Conservation (phyloP, 2,329 filamentous ascomycete genomes). For the Microascus cirrosus region DNA sequence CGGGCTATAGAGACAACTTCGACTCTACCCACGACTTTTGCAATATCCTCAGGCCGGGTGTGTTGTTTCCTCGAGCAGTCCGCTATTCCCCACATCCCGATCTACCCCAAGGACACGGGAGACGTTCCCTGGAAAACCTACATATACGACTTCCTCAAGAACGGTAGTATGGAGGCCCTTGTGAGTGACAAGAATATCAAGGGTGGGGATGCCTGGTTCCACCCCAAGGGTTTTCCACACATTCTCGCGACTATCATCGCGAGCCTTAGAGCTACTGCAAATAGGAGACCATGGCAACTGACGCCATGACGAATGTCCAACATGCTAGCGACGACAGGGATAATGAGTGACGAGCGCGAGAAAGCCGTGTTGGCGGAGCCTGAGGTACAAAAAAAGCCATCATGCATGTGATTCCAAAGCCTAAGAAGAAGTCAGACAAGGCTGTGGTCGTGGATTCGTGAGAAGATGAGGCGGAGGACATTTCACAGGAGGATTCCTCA, state of each 20-base stretch:
- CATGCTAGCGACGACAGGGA: slow-evolving; percentile 30
- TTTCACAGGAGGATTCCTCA: slow-evolving; percentile 10
- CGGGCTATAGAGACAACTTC: slow-evolving; percentile 55
- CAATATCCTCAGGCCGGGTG: slow-evolving; percentile 48
- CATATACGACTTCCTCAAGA: slow-evolving; percentile 66
- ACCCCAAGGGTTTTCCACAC: slow-evolving; percentile 47
- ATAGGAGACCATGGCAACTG: slow-evolving; percentile 19
- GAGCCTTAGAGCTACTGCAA: slow-evolving; percentile 45
- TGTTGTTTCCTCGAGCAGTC: slow-evolving; percentile 69
- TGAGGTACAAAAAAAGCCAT: too few relatives aligned
- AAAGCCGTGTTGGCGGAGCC: slow-evolving; percentile 16
- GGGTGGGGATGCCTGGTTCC: slow-evolving; percentile 59
- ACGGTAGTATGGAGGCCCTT: slow-evolving; percentile 52
- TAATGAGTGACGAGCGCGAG: slow-evolving; percentile 19
- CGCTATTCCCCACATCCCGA: slow-evolving; percentile 56
- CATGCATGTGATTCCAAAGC: background rate
- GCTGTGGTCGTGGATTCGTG: slow-evolving; percentile 29
- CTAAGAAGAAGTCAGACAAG: slow-evolving; percentile 1
- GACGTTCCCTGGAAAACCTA: slow-evolving; percentile 50
- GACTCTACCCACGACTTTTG: slow-evolving; percentile 56
- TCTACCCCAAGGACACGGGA: slow-evolving; percentile 43
- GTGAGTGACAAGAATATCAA: slow-evolving; percentile 56
- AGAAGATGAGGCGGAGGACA: slow-evolving; percentile 25
- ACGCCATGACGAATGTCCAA: slow-evolving; percentile 30
- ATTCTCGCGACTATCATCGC: slow-evolving; percentile 62